Percentiles rank a stretch among this genome's conserved stretches.
These are phyloP conservation scores for Rhodotorula sp. DNA, from an alignment of 1,284 basidiomycete species.

Conservation along the genomic window DNA sequence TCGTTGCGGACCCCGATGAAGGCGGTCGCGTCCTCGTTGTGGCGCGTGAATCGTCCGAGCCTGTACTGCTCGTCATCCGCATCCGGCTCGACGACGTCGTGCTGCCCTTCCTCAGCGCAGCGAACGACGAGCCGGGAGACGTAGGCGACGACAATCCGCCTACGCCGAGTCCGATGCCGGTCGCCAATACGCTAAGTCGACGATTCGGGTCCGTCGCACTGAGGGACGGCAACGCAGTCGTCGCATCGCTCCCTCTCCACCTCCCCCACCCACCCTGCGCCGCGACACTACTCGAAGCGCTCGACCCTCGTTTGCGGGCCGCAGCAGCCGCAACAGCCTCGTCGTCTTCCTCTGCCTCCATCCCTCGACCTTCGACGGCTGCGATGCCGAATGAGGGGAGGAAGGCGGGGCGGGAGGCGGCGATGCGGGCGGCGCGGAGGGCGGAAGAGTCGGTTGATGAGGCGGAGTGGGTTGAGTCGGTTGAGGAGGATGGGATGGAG, in stretches of 20 bases:
- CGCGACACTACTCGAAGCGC: constrained; percentile 27
- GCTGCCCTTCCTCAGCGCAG: not conserved
- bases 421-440: not conserved
- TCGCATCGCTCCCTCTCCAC: constrained; percentile 4
- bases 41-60: too few species aligned
- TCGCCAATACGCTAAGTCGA: not conserved
- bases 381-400: constrained; percentile 30
- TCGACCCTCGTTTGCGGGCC: constrained; percentile 20
- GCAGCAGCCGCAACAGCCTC: not conserved
- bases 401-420: not conserved
- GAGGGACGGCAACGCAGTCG: not conserved
- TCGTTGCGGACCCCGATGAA: not conserved
- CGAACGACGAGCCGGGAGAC: constrained; percentile 5
- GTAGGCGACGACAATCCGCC: constrained; percentile 1
- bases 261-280: not conserved
- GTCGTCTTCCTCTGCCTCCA: not conserved
- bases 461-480: not conserved
- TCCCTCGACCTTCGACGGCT: constrained; percentile 15
- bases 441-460: not conserved
- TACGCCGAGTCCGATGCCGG: not conserved
- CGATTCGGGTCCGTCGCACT: not conserved
- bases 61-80: not conserved
- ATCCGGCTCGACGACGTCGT: constrained; percentile 1
- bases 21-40: too few species aligned
- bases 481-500: not conserved